Evolutionary conservation across 345 rosid genomes (phyloP), one percentile per base, ranked within the genome.

Genomic region (Geranium rotundifolium): DNA sequence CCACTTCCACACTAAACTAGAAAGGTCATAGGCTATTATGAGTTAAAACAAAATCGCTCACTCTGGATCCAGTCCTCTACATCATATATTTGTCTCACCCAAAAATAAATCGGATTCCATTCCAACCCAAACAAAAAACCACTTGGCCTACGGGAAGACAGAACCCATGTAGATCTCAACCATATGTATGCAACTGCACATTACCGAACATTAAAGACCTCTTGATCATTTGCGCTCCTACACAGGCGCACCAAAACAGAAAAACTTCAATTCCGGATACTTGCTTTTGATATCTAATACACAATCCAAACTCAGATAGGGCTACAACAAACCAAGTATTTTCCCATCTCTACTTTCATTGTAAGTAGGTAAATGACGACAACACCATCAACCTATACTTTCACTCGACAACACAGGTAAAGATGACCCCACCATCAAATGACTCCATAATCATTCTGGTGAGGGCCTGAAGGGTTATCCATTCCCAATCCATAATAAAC

Each of bases 401-500:
- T 34, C 10, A 34, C 41, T 34, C 10, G 7, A 4, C 41, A 34
- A 4, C 41, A 34, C 10, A 34, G 41, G 10, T 34, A 34, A 34
- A 46, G 14, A 46, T 46, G 52, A 46, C 16, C 3, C 52, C 16
- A 46, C 52, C 52, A 7, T 46, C 52, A 46, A 46, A 46, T 46
- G 15, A 46, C 52, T 14, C 6, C 52, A 7, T 46, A 46, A 46
- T 7, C 52, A 46, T 46, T 46, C 52, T 46, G 52, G 15, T 16
- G 6, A 56, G 3, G 41, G 41, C 16, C 12, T 17, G 27, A 27
- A 4, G 6, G 39, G 57, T 19, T 27, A 55, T 5, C 23, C 58
- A 63, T 7, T 56, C 55, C 68, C 29, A 37, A 63, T 63, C 63
- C 63, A 59, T n/a, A n/a, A 63, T 17, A 9, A 60, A 60, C 29